These are phyloP conservation scores for Lichtheimia hyalospora DNA, from an alignment of 371 early-diverging fungal species.

Conservation along the genomic window DNA sequence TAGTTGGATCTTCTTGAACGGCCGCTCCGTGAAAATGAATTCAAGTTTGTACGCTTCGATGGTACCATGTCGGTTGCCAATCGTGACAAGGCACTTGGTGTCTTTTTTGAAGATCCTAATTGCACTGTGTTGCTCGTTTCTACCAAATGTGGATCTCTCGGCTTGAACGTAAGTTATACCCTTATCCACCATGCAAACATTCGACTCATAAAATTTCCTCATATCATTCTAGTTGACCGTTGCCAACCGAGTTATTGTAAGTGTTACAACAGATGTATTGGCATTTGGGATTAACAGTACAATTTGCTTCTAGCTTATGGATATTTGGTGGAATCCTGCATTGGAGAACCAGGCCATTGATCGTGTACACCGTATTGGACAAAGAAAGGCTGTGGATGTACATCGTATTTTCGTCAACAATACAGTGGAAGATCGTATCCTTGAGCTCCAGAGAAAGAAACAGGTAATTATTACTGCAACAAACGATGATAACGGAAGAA, in stretches of 20 bases:
- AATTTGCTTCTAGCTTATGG: constrained; percentile 31
- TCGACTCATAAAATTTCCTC: neutral
- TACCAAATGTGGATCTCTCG: constrained; percentile 53
- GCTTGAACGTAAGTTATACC: constrained; percentile 78
- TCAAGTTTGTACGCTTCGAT: constrained; percentile 38
- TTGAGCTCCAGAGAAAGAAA: constrained; percentile 40
- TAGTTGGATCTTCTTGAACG: constrained; percentile 67
- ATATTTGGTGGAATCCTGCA: constrained; percentile 73
- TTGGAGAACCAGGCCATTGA: constrained; percentile 64
- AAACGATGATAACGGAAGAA: neutral
- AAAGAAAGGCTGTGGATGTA: constrained; percentile 21
- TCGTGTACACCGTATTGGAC: constrained; percentile 44
- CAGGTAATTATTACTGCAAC: constrained; percentile 8
- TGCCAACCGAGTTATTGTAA: constrained; percentile 13
- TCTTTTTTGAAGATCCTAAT: constrained; percentile 50
- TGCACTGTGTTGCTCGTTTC: constrained; percentile 64
- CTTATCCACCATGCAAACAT: neutral
- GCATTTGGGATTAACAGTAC: neutral
- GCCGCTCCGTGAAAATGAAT: constrained; percentile 50
- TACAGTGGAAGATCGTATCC: constrained; percentile 52
- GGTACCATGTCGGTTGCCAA: constrained; percentile 44
- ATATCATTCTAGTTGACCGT: constrained; percentile 8
- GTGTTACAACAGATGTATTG: neutral
- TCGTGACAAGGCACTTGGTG: constrained; percentile 40
- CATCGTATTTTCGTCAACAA: constrained; percentile 20